Base-by-base conservation (phyloP, 2,329 filamentous ascomycete species). In the Daldinia sp. region DNA sequence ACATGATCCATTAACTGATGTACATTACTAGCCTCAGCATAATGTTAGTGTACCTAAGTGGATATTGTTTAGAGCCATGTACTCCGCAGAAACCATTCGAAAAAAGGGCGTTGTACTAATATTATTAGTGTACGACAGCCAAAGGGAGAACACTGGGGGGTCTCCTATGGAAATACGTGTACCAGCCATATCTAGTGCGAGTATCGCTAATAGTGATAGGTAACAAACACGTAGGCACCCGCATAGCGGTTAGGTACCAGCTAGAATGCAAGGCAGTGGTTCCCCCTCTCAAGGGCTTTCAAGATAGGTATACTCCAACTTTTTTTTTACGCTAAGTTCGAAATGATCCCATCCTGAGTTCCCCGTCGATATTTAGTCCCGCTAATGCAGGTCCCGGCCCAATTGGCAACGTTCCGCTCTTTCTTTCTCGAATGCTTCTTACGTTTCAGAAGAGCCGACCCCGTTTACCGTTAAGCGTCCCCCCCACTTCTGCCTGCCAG, bases 361-460 rank as follows among this genome's bases (percentile, higher is more conserved):
- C 74, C 74, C 74, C 73, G 73, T 72, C 67, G 67, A 71, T 71
- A 67, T 66, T 65, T 72, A 60, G 67, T 53, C 51, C 67, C 65
- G 60, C 69, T 70, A 72, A 65, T 72, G 67, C 71, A 68, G 73
- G 73, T 72, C 72, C 66, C 73, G 72, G 72, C 30, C 72, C 67
- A 74, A 74, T 71, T 71, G 70, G 64, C 69, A 62, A 62, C 59
- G 60, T 67, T 69, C 67, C 68, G 71, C 63, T 67, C 60, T 63
- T 71, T 69, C 71, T 68, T 75, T 75, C 74, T 75, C 73, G 74
- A 75, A 75, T 60, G 55, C 64, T 75, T 75, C 74, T 67, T 60
- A 63, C 67, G 68, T 67, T 73, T 74, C 73, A 73, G 66, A 65
- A 65, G 33, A 58, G 15, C 33, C 37, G 37, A 39, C 63, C 42